Evolutionary conservation across 1,284 basidiomycete species (phyloP).

Genomic region (Pseudozyma pruni): DNA sequence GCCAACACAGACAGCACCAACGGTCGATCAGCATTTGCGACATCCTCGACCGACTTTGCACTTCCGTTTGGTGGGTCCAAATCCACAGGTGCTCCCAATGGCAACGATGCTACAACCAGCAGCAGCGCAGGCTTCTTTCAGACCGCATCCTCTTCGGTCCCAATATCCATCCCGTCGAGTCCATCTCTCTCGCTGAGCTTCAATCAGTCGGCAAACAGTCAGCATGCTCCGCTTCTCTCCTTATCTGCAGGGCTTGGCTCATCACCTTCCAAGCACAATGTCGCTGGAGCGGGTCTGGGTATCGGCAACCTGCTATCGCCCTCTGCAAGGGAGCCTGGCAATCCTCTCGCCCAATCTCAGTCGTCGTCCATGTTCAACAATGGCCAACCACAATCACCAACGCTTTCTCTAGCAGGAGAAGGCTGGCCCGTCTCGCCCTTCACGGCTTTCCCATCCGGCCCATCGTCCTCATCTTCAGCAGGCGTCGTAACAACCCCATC

Average conservation of each 20-base stretch:
- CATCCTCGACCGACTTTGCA: slow-evolving; percentile 47
- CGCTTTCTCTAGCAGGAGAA: slow-evolving; percentile 26
- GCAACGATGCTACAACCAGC: background rate
- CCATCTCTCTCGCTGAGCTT: slow-evolving; percentile 22
- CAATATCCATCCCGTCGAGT: slow-evolving; percentile 35
- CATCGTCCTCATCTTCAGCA: slow-evolving; percentile 21
- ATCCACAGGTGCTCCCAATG: background rate
- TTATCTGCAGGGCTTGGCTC: slow-evolving; percentile 5
- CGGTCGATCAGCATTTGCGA: slow-evolving; percentile 24
- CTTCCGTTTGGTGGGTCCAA: slow-evolving; percentile 24
- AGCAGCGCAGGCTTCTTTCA: slow-evolving; percentile 13
- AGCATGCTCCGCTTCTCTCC: slow-evolving; percentile 16
- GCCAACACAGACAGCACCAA: background rate
- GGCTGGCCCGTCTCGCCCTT: slow-evolving; percentile 30
- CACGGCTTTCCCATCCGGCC: slow-evolving; percentile 6
- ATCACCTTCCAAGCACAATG: slow-evolving; percentile 13
- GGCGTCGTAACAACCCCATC: slow-evolving; percentile 15
- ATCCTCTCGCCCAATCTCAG: slow-evolving; percentile 8
- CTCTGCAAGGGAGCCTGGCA: slow-evolving; percentile 26
- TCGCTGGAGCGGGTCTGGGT: slow-evolving; percentile 18
- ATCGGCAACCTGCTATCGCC: slow-evolving; percentile 33
- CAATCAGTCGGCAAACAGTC: slow-evolving; percentile 4
- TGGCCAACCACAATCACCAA: slow-evolving; percentile 28
- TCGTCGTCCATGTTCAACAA: background rate
- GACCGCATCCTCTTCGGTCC: slow-evolving; percentile 12